Evolutionary conservation across 179 eudicot genomes (phyloP), one percentile per base, ranked within the genome.

Genomic region (Spergularia azorica): DNA sequence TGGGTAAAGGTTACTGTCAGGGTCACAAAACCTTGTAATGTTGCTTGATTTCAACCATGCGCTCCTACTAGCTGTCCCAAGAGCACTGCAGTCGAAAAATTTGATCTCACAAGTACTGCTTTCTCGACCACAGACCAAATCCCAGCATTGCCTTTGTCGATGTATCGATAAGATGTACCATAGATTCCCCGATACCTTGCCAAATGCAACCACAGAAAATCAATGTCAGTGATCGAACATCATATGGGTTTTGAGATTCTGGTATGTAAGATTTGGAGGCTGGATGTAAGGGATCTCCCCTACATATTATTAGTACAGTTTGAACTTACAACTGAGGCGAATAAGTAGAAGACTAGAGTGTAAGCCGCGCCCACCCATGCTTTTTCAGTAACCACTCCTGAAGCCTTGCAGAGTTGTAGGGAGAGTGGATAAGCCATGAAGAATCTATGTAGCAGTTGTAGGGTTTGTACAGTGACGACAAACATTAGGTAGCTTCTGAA

Each of bases 321-420:
- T 60, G 15, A 5, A 80, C 92, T 87, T 84, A 92, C 97, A 83
- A 87, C 86, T 81, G 95, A 88, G 72, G 93, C 91, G 56, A 90
- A 78, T 87, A 90, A 81, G 84, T 85, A 92, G 76, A 90, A 90
- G 77, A 90, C 85, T 81, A 92, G 80, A 78, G 89, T 90, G 65
- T 89, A 90, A 38, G 95, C 95, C 64, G 93, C 91, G 54, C 91
- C 93, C 15, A 89, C 88, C 97, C 97, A 92, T 3, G 91, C 88
- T 43, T 89, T 88, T 80, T 89, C 88, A 15, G 94, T 86, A 56
- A 92, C 86, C 72, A 89, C 81, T 18, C 95, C 95, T 18, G 90
- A 85, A 68, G 90, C 80, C 87, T 85, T 82, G 67, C 86, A 89
- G 59, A 92, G 86, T 83, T 89, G 87, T 9, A 89, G 80, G 21